phyloP scores from a whole-genome alignment of 345 rosid species.

The Euclidium syriacum region DNA sequence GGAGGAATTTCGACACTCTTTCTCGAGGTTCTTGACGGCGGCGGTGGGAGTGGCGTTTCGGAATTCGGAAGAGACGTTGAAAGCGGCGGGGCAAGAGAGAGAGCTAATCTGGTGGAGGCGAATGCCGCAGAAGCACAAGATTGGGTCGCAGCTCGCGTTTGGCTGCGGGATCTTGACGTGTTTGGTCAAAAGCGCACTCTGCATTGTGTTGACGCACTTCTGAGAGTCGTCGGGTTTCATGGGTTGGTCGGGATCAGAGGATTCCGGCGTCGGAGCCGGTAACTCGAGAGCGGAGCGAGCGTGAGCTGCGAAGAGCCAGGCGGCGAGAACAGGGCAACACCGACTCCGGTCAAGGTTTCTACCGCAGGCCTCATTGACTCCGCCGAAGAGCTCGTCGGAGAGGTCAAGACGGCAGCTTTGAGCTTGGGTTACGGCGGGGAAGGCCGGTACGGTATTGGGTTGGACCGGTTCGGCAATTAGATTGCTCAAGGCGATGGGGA shows the following conservation, averaged over 20 bases:
- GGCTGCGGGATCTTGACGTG: conserved; percentile 81
- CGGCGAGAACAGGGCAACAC: conserved; percentile 92
- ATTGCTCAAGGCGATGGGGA: conserved; percentile 33
- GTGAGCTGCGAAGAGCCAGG: conserved; percentile 98
- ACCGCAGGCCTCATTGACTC: conserved; percentile 85
- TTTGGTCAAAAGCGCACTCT: conserved; percentile 67
- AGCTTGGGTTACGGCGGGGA: conserved; percentile 62
- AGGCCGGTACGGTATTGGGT: conserved; percentile 80
- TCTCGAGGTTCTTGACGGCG: conserved; percentile 81
- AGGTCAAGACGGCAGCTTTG: conserved; percentile 83
- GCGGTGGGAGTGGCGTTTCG: conserved; percentile 86
- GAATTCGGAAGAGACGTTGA: conserved; percentile 58
- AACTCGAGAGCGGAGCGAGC: conserved; percentile 80
- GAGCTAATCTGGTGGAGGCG: conserved; percentile 94
- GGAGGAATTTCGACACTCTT: conserved; percentile 77
- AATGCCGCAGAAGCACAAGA: conserved; percentile 91
- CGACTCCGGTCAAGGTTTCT: conserved; percentile 84
- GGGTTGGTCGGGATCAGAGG: conserved; percentile 53
- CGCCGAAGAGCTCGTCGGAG: conserved; percentile 94
- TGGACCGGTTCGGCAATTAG: conserved; percentile 55
- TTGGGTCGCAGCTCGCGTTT: conserved; percentile 76
- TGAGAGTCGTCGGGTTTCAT: conserved; percentile 96
- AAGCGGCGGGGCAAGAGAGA: conserved; percentile 93
- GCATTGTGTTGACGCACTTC: conserved; percentile 89
- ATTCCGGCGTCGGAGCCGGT: conserved; percentile 45